Conservation (phyloP, 148 eudicot species). For the Diospyros kaki region DNA sequence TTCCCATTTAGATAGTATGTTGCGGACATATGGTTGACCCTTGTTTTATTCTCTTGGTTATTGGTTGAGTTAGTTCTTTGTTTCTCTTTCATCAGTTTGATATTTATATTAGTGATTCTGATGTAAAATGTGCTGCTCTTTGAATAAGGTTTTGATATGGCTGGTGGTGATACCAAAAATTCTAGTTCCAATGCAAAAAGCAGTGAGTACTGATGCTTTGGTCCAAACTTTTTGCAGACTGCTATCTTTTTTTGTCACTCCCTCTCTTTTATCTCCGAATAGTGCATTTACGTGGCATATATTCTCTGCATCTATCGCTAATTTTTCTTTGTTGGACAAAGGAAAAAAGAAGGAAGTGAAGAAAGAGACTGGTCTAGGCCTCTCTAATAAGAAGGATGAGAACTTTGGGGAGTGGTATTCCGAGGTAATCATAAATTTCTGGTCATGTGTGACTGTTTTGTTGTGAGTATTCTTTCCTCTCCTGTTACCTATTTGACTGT, state of each 20-base stretch:
- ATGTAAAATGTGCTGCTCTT: neutral
- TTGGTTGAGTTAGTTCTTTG: too few relatives aligned
- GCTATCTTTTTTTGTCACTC: neutral
- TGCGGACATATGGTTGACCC: too few relatives aligned
- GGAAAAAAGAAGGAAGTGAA: slow-evolving; percentile 96
- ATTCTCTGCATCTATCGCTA: neutral
- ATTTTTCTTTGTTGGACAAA: neutral
- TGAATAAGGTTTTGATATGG: slow-evolving; percentile 14
- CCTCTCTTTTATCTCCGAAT: neutral
- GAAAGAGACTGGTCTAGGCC: slow-evolving; percentile 92
- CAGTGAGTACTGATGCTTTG: slow-evolving; percentile 15
- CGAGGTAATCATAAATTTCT: slow-evolving; percentile 49
- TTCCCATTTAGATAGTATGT: too few relatives aligned
- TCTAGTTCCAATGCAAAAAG: neutral
- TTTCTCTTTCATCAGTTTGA: neutral
- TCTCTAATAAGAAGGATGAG: slow-evolving; percentile 73
- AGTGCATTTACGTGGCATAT: neutral
- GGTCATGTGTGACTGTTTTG: neutral
- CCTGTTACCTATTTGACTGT: neutral
- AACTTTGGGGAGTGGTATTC: slow-evolving; percentile 99
- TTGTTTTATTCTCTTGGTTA: too few relatives aligned
- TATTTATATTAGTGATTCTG: neutral
- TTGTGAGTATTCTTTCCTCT: neutral
- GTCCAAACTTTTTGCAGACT: neutral
- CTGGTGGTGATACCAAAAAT: slow-evolving; percentile 16